Base-by-base conservation (phyloP, 208 protist species). In the Wallacemonas sp. region DNA sequence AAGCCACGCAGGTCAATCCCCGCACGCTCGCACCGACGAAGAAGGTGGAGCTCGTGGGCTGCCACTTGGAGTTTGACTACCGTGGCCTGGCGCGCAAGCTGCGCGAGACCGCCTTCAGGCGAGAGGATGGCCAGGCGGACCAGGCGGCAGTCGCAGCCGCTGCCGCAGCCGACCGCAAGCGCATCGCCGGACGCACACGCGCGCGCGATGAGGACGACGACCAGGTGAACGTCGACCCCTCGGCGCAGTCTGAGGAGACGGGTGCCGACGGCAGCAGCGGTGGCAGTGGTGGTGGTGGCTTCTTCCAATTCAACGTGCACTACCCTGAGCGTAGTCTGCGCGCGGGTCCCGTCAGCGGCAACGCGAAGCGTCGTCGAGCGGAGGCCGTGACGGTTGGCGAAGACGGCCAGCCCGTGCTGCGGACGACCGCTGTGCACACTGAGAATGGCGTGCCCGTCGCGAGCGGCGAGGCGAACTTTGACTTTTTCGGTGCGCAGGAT, bases 401-500 rank as follows among this genome's bases (percentile, higher is more conserved):
- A n/a, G 76, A 91, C 57, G 81, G 79, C 9, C 33, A 55, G 38
- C 57, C 47, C 4, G 36, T 68, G 36, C 74, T 86, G 54, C 76
- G 74, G 36, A 86, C 71, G 19, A 92, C 76, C 5, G 80, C 80
- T 6, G 49, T 86, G n/a, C 64, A 32, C 0, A 61, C 63, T 3
- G 58, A 49, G 19, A 63, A 66, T 2, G 46, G 34, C 23, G 30
- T 9, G 30, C 47, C 48, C 29, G 41, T 47, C 19, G 26, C 19
- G 16, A 48, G 57, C 23, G 47, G 49, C 3, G 65, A 41, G 21
- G 3, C n/a, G n/a, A 39, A 61, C 16, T 95, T 95, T 76, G 73
- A 95, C 29, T 89, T 80, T 62, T 92, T 93, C 55, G 27, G 44
- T 0, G 78, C 77, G 2, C 89, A 95, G 66, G 80, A 91, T 38